phyloP scores from a whole-genome alignment of 441 rosid genomes.

The Bruguiera hainesii region DNA sequence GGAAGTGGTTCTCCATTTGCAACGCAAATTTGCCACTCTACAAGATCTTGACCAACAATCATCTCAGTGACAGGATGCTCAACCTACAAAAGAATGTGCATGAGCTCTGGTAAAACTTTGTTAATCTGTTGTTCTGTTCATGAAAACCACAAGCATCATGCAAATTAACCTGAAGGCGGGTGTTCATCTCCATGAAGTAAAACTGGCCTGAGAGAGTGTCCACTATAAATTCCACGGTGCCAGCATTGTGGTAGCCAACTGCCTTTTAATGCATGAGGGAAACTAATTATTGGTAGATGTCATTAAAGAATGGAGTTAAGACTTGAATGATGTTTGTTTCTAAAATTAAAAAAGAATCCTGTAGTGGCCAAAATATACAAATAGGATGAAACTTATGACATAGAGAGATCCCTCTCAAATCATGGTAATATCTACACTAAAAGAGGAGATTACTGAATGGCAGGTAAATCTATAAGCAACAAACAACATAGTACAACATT shows the following conservation, averaged over 20 bases:
- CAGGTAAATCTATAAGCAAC: not conserved
- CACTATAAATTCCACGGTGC: conserved; percentile 95
- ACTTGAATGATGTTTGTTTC: not conserved
- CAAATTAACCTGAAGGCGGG: conserved; percentile 79
- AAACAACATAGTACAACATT: not conserved
- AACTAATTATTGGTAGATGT: conserved; percentile 30
- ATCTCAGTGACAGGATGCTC: conserved; percentile 99
- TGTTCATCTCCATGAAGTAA: conserved; percentile 98
- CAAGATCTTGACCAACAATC: conserved; percentile 96
- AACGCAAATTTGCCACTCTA: conserved; percentile 90
- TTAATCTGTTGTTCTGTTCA: conserved; percentile 14
- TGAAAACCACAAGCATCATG: conserved; percentile 16
- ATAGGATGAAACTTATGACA: not conserved
- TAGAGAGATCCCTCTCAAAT: not conserved
- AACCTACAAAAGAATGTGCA: conserved; percentile 47
- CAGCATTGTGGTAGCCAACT: conserved; percentile 93
- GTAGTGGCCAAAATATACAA: not conserved
- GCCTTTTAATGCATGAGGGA: conserved; percentile 57
- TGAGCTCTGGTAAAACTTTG: conserved; percentile 16
- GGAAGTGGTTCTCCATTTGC: conserved; percentile 94
- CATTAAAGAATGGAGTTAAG: not conserved
- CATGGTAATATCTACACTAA: not conserved
- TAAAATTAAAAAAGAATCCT: not conserved
- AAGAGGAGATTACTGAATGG: not conserved
- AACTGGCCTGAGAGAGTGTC: conserved; percentile 77